Base-by-base conservation (phyloP, 129 eudicot genomes). In the Silybum marianum region DNA sequence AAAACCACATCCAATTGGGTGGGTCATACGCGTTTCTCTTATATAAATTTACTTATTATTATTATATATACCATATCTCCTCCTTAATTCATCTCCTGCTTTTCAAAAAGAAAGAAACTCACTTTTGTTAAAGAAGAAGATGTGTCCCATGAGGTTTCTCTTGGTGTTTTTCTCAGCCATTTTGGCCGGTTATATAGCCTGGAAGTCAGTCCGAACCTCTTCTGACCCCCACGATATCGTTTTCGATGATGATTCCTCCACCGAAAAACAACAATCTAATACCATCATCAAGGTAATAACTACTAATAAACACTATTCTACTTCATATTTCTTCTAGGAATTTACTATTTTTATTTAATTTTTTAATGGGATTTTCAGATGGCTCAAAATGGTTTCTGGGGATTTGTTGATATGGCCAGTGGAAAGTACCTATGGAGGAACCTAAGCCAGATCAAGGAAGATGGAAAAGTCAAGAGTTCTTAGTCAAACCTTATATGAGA, bases 381-480 rank as follows among this genome's bases (percentile, higher is more conserved):
- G 86, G 74, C 87, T 44, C 91, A 81, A 78, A 84, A 85, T 77
- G 97, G 88, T 23, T 88, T 93, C 80, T 91, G 95, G 98, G 90
- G 84, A 72, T 90, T 93, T 83, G 87, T 91, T 26, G 97, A 93
- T 77, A 91, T 93, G 98, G 97, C 97, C 44, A 93, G 89, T 54
- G 98, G 98, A 13, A 87, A 82, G 85, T 93, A 93, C 80, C 51
- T 93, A 30, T 93, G 98, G 98, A 93, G 91, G 83, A 85, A 90
- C 71, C 42, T 90, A 19, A 85, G 75, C 78, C 87, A 83, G 85
- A 88, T 88, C 71, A 90, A 83, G 83, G 74, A 84, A 42, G 83
- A 85, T 8, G 85, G 54, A 23, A 82, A 84, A 63, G 79, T 70
- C 24, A 84, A 81, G 78, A 77, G 84, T 68, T 85, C 74, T 22